Conservation (phyloP, 2,329 filamentous ascomycete genomes). For the Fusarium sp. region DNA sequence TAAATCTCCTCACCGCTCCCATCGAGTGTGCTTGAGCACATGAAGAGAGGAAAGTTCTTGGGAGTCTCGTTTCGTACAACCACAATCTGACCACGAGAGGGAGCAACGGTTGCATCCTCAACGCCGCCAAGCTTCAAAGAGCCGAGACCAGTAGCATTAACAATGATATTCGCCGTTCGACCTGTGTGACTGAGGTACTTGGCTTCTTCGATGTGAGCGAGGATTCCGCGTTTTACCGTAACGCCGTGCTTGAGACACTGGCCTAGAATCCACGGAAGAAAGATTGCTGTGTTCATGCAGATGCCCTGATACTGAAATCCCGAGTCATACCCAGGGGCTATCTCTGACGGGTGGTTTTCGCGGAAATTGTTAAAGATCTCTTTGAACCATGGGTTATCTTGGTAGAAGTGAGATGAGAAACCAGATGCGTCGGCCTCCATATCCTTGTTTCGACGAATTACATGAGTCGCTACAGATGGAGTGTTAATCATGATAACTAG, state of each 20-base stretch:
- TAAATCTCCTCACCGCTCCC: conserved; percentile 77
- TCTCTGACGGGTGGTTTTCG: conserved; percentile 55
- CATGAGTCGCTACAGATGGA: not conserved
- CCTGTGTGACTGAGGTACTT: not conserved
- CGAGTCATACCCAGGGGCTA: not conserved
- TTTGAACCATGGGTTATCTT: conserved; percentile 78
- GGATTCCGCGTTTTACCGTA: not conserved
- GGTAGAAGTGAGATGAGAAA: conserved; percentile 68
- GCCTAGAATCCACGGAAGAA: conserved; percentile 76
- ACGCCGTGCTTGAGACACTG: conserved; percentile 73
- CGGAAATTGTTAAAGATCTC: conserved; percentile 77
- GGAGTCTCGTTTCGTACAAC: conserved; percentile 79
- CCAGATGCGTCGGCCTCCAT: conserved; percentile 45
- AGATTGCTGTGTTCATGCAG: conserved; percentile 80
- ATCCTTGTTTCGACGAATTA: conserved; percentile 65
- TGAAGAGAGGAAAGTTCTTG: conserved; percentile 63
- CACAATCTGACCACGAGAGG: conserved; percentile 78
- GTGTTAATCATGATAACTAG: conserved; percentile 49
- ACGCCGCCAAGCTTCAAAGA: conserved; percentile 65
- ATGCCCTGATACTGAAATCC: conserved; percentile 79
- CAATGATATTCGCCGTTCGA: not conserved
- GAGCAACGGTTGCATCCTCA: conserved; percentile 71
- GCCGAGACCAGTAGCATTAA: not conserved
- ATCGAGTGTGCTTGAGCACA: conserved; percentile 76
- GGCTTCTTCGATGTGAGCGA: not conserved